Percentiles rank a stretch among this genome's conserved stretches.
phyloP scores from a whole-genome alignment of 108 stramenopile species.

The Tribonema minus region DNA sequence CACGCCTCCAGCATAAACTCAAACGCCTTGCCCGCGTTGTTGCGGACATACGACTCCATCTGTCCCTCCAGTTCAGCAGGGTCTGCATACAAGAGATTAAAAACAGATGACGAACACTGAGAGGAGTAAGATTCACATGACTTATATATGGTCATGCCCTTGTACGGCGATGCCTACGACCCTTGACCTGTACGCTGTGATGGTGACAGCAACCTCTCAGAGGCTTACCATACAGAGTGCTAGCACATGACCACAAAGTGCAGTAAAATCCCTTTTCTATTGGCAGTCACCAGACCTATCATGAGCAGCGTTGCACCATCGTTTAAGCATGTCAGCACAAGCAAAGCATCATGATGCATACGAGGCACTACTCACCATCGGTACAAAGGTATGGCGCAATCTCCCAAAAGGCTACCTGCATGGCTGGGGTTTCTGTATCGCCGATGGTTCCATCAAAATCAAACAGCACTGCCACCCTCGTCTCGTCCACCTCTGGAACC shows the following conservation, averaged over 20 bases:
- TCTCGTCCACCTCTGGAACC: neutral
- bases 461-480: constrained; percentile 43
- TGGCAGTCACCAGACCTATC: too few relatives aligned
- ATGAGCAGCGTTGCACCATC: too few relatives aligned
- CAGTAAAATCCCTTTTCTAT: too few relatives aligned
- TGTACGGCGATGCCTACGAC: too few relatives aligned
- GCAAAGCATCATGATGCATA: neutral
- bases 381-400: constrained; percentile 36
- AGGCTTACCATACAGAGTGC: neutral
- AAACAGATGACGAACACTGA: too few relatives aligned
- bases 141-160: too few relatives aligned
- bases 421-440: constrained; percentile 48
- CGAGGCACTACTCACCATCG: neutral
- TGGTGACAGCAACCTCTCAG: neutral
- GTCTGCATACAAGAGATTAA: neutral
- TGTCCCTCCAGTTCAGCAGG: neutral
- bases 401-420: constrained; percentile 52
- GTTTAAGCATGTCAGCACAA: neutral
- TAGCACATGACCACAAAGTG: too few relatives aligned
- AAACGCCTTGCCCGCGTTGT: neutral
- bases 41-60: neutral
- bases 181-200: too few relatives aligned
- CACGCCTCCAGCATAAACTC: constrained; percentile 3
- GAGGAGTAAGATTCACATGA: too few relatives aligned
- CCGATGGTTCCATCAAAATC: constrained; percentile 51